Percentiles rank a stretch among this genome's conserved stretches.
Conservation (phyloP, 139 green algal genomes). For the Auxenochlorella pyrenoidosa region DNA sequence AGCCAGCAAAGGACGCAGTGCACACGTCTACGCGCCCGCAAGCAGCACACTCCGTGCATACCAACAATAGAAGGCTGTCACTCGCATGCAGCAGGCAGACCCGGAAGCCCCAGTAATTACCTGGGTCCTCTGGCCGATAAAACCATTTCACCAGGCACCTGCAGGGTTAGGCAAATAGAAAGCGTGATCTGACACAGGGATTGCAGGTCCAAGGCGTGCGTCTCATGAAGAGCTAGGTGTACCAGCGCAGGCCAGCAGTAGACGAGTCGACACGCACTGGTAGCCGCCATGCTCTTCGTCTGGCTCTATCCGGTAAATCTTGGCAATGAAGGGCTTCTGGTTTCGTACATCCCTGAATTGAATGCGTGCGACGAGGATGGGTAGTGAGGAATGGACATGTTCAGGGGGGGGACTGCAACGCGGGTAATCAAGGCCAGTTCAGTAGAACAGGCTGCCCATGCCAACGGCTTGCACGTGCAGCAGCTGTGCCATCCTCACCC, state of each 20-base stretch:
- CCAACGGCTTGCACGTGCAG: neutral
- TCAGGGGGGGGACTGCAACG: no score
- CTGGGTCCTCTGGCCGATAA: conserved; percentile 21
- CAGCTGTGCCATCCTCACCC: neutral
- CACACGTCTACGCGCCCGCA: neutral
- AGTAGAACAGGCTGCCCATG: no score
- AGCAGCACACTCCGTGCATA: no score
- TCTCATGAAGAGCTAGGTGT: no score
- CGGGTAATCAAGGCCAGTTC: no score
- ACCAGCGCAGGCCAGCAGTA: no score
- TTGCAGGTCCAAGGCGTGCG: no score
- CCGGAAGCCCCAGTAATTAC: neutral
- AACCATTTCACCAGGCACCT: conserved; percentile 11
- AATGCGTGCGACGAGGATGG: no score
- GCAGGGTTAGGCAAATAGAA: neutral
- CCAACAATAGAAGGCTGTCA: no score
- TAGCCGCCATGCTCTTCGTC: conserved; percentile 2
- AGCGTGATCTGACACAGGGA: no score
- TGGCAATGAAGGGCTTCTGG: conserved; percentile 4
- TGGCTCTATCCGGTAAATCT: neutral
- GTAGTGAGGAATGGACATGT: no score
- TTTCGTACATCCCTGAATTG: neutral
- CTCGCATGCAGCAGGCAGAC: neutral
- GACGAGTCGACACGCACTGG: neutral
- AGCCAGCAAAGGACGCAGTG: no score